Conservation (phyloP, 495 filamentous ascomycete genomes). For the Pyrenula massariospora region DNA sequence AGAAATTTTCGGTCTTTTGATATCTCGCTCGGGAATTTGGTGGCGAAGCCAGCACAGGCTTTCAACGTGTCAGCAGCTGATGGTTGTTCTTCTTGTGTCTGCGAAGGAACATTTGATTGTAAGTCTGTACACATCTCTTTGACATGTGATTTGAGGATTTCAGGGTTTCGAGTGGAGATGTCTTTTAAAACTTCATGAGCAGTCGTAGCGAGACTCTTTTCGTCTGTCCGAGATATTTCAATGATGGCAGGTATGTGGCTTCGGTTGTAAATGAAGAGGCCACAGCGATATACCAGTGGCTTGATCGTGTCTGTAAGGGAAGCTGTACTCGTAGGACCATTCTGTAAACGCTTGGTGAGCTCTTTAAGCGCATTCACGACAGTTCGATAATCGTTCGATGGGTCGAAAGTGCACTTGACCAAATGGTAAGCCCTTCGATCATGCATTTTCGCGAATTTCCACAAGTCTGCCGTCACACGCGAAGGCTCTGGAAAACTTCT, state of each 20-base stretch:
- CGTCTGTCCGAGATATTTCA: conserved; percentile 70
- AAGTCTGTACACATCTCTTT: conserved; percentile 83
- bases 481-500: conserved; percentile 64
- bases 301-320: conserved; percentile 65
- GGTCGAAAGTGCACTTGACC: conserved; percentile 69
- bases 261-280: conserved; percentile 79
- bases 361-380: conserved; percentile 84
- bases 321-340: conserved; percentile 31
- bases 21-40: conserved; percentile 71
- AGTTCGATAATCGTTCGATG: conserved; percentile 85
- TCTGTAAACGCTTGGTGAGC: conserved; percentile 68
- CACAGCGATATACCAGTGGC: conserved; percentile 73
- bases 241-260: conserved; percentile 88
- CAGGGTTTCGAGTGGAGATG: conserved; percentile 78
- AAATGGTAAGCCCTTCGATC: conserved; percentile 87
- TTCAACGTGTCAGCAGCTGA: conserved; percentile 79
- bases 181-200: conserved; percentile 89
- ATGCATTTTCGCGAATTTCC: conserved; percentile 84
- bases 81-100: conserved; percentile 48
- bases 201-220: conserved; percentile 58
- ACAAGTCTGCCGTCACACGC: conserved; percentile 57
- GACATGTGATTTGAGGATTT: conserved; percentile 82
- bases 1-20: conserved; percentile 76
- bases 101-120: conserved; percentile 63
- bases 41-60: conserved; percentile 81